phyloP scores from a whole-genome alignment of 257 asterid species.

The Solanum pinnatisectum region DNA sequence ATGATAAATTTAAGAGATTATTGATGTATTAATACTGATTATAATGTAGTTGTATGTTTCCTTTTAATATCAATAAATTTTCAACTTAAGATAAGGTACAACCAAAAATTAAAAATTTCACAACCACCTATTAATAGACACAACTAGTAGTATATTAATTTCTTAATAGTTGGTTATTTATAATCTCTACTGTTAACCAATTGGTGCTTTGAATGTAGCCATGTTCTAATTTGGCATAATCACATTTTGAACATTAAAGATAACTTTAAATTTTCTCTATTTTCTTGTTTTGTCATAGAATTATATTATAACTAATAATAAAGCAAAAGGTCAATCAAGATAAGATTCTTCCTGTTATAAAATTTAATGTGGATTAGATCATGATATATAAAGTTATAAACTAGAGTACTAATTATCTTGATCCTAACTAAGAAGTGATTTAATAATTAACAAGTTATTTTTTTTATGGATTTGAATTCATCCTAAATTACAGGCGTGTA shows the following conservation, averaged over 20 bases:
- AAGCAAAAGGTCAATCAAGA: not conserved
- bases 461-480: not conserved
- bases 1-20: not conserved
- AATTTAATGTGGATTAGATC: not conserved
- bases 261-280: not conserved
- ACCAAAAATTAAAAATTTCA: not conserved
- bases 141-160: not conserved
- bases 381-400: not conserved
- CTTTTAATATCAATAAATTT: not conserved
- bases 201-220: constrained; percentile 1
- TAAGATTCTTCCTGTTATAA: not conserved
- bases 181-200: not conserved
- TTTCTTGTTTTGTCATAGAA: not conserved
- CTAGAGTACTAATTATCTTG: not conserved
- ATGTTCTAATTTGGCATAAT: not conserved
- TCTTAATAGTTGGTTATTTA: not conserved
- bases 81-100: not conserved
- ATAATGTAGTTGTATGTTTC: not conserved
- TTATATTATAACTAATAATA: not conserved
- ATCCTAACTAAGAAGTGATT: not conserved
- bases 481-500: not conserved
- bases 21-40: not conserved
- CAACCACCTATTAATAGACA: not conserved
- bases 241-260: not conserved
- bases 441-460: not conserved